Base-by-base conservation (phyloP, 176 grass and related monocot species). In the Paspalum notatum region DNA sequence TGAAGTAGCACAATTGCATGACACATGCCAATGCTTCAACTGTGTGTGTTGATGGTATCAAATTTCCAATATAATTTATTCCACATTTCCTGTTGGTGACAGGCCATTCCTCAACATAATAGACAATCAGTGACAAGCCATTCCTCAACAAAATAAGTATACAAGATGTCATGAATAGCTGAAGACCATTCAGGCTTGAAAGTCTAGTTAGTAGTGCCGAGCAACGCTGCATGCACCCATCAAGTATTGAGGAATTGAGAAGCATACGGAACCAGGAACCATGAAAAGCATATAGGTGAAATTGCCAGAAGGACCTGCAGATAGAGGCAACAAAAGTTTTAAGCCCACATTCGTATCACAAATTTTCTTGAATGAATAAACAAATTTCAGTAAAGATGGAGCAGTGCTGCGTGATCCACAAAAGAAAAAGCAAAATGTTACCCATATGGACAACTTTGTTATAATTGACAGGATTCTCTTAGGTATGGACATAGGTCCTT, bases 31-130 rank as follows among this genome's bases (percentile, higher is more conserved):
- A 72, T 58, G 75, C 45, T 80, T 44, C 44, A 75, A 38, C 8
- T 65, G 18, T 63, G 71, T 0, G n/a, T 47, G 20, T 4, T 68
- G 39, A 49, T 56, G 52, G 50, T 85, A 15, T 32, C 26, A 71
- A 71, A 44, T 16, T 66, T 37, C 50, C 12, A 57, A 52, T 49
- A 77, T 5, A 72, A 43, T 32, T 51, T 89, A 81, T 89, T 65
- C 15, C 40, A 49, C 44, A n/a, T 77, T 73, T 72, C 41, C 8
- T 77, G 16, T 72, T 51, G 81, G 64, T 16, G 53, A 42, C 32
- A 81, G 56, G 79, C 4, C 71, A 85, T 7, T 49, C 77, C 55
- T 71, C 57, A 56, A 57, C 4, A 63, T 48, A 71, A 65, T 67
- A 55, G 32, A 32, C 32, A 1, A 32, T 32, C 32, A 32, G 32